Conservation (phyloP, 768 basidiomycete genomes). For the Plicaturopsis crispa region DNA sequence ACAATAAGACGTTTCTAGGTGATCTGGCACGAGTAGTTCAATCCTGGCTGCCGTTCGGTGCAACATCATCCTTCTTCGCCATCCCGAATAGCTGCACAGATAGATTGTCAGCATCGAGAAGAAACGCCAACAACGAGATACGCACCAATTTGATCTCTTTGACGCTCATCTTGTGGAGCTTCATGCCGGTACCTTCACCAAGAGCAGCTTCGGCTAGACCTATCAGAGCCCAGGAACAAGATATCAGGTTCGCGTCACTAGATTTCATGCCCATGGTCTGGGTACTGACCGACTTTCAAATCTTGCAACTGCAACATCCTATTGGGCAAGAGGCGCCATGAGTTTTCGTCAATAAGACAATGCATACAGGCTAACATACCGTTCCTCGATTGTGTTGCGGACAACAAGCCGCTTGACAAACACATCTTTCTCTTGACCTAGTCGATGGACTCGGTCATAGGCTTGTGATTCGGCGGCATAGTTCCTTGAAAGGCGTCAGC, state of each 20-base stretch:
- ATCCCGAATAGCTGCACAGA: neutral
- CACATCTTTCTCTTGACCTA: slow-evolving; percentile 65
- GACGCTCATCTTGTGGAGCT: slow-evolving; percentile 60
- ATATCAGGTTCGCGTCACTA: neutral
- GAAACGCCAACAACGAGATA: slow-evolving; percentile 1
- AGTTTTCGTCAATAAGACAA: neutral
- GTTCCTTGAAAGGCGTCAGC: too few species aligned
- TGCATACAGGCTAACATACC: slow-evolving; percentile 30
- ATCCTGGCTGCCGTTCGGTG: neutral
- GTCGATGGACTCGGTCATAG: slow-evolving; percentile 51
- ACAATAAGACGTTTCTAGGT: too few species aligned
- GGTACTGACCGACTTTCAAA: slow-evolving; percentile 44
- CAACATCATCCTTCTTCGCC: neutral
- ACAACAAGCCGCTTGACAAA: slow-evolving; percentile 62
- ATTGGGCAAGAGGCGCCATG: neutral
- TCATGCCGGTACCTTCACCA: slow-evolving; percentile 57
- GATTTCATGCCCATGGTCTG: neutral
- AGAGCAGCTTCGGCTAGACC: slow-evolving; percentile 63
- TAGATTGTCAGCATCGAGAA: neutral
- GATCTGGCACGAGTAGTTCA: too few species aligned
- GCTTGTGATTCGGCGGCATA: slow-evolving; percentile 68
- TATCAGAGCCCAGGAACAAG: too few species aligned
- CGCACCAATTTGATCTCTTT: slow-evolving; percentile 58
- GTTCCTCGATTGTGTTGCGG: slow-evolving; percentile 66
- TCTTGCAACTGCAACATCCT: slow-evolving; percentile 68